Evolutionary conservation across 306 rosid species (phyloP).

Genomic region (Castanospermum australe): DNA sequence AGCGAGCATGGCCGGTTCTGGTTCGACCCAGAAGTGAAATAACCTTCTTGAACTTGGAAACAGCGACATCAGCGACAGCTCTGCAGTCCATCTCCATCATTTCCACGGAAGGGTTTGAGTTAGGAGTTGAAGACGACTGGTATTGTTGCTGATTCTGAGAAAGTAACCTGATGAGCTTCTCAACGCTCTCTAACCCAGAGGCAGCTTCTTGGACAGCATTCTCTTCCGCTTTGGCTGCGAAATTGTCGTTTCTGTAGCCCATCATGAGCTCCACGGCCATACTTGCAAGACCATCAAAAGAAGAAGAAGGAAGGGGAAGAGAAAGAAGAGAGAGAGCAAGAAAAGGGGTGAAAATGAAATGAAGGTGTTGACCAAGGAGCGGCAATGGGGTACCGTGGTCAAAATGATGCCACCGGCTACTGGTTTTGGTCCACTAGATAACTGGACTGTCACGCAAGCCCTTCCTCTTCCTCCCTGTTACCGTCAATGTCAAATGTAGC

Average conservation of each 20-base stretch:
- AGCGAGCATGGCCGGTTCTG: constrained; percentile 76
- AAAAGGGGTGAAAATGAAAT: neutral
- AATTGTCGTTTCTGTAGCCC: constrained; percentile 19
- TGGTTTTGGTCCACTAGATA: constrained; percentile 37
- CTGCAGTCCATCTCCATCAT: constrained; percentile 52
- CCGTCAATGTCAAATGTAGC: constrained; percentile 46
- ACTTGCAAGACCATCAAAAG: constrained; percentile 24
- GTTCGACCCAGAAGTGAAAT: constrained; percentile 73
- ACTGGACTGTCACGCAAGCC: constrained; percentile 43
- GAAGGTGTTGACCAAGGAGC: constrained; percentile 23
- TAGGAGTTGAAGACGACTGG: neutral
- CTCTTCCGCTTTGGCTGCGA: constrained; percentile 48
- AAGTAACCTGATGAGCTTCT: constrained; percentile 49
- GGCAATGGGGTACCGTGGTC: constrained; percentile 34
- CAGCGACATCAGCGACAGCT: constrained; percentile 75
- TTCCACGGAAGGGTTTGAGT: constrained; percentile 20
- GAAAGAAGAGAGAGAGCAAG: neutral
- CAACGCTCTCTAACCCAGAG: constrained; percentile 71
- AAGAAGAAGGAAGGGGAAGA: neutral
- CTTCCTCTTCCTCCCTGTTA: neutral
- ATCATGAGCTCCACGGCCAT: constrained; percentile 80
- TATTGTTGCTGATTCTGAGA: constrained; percentile 35
- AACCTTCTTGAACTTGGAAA: constrained; percentile 65
- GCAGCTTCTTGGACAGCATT: constrained; percentile 79
- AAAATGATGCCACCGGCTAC: constrained; percentile 34